Base-by-base conservation (phyloP, 179 eudicot species). In the Patellifolia procumbens region DNA sequence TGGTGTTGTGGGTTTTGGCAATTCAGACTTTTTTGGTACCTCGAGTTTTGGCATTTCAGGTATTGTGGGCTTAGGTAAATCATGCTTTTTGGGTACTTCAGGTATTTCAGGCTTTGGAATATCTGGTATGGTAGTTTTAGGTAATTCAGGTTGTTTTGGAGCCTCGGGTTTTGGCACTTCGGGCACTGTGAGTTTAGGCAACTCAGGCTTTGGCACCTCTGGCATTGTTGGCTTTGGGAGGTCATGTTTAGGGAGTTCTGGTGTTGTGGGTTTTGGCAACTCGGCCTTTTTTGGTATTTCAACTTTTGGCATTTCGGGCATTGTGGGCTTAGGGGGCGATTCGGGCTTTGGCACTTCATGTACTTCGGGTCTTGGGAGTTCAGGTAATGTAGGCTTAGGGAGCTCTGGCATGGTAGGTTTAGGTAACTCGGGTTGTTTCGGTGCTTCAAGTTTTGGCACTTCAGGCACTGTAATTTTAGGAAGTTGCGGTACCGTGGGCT, bases 271-370 rank as follows among this genome's bases (percentile, higher is more conserved):
- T 59, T 77, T 73, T 3, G 77, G 82, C 32, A 60, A 34, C 32
- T 63, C 55, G 58, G 73, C 32, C n/a, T n/a, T n/a, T n/a, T n/a
- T n/a, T n/a, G n/a, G n/a, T n/a, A n/a, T n/a, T n/a, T n/a, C n/a
- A n/a, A n/a, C n/a, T n/a, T 80, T 75, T 35, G 75, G 60, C 2
- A 70, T 8, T 49, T 74, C 79, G 0, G 82, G 70, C 16, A 74
- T 24, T 8, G 31, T n/a, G 12, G 66, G 75, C 45, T 68, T 79
- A 1, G 74, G n/a, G n/a, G n/a, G 75, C 28, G 60, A 11, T 15
- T 78, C 77, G 4, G 73, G 73, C 19, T 61, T 35, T n/a, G n/a
- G n/a, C n/a, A n/a, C n/a, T 16, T 76, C 56, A 20, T 35, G 68
- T 0, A 74, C 22, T 5, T 49, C 52, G 0, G 52, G 43, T 31